These are phyloP conservation scores for Guadua angustifolia DNA, from an alignment of 176 grass and related monocot genomes.

Conservation along the genomic window DNA sequence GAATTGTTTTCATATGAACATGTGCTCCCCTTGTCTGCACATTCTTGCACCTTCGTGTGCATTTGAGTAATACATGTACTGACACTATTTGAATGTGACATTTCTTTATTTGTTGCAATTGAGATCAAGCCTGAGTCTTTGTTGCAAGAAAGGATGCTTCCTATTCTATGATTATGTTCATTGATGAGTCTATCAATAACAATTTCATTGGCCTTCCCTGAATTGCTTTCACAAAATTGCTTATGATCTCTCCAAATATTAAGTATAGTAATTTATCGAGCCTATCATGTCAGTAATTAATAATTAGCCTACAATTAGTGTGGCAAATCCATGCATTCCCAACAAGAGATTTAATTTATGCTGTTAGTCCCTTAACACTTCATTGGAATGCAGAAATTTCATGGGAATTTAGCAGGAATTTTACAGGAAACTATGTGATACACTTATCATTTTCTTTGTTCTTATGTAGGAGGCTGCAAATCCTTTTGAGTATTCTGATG, in stretches of 20 bases:
- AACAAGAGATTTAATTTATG: constrained; percentile 20
- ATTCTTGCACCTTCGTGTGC: not conserved
- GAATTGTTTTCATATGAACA: not conserved
- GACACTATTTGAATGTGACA: constrained; percentile 5
- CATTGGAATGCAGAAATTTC: not conserved
- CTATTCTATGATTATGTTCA: not conserved
- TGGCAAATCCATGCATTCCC: not conserved
- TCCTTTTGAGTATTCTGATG: constrained; percentile 75
- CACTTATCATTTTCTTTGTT: constrained; percentile 15
- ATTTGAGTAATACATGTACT: not conserved
- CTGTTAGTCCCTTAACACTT: not conserved
- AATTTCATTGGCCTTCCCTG: not conserved
- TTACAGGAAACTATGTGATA: not conserved
- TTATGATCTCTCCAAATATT: not conserved
- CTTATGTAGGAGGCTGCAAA: constrained; percentile 61
- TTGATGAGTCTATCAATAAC: not conserved
- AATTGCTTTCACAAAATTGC: not conserved
- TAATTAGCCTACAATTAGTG: not conserved
- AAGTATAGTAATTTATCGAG: not conserved
- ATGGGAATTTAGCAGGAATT: not conserved
- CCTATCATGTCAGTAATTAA: not conserved
- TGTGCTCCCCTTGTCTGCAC: not conserved
- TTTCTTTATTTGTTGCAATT: not conserved
- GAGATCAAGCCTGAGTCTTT: not conserved
- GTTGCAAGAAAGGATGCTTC: not conserved